Conservation (phyloP, 768 basidiomycete species). For the Leccinellum albellum region DNA sequence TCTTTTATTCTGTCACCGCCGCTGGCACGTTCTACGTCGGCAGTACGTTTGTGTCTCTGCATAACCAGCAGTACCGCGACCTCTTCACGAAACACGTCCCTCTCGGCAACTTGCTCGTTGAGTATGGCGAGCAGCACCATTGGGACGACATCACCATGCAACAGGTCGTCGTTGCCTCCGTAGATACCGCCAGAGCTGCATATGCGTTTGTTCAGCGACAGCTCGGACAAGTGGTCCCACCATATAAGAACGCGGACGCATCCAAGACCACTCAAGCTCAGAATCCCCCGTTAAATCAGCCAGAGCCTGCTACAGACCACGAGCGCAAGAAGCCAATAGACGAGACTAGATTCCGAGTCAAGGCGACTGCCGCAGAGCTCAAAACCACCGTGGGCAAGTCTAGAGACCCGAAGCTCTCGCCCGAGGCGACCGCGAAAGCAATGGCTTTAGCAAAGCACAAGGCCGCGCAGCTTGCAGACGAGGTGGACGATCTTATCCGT, state of each 20-base stretch:
- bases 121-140: slow-evolving; percentile 73
- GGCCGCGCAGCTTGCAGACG: slow-evolving; percentile 53
- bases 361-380: slow-evolving; percentile 38
- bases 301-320: slow-evolving; percentile 19
- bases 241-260: slow-evolving; percentile 16
- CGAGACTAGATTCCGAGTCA: slow-evolving; percentile 44
- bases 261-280: slow-evolving; percentile 18
- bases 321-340: slow-evolving; percentile 38
- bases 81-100: no score
- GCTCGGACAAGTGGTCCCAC: slow-evolving; percentile 34
- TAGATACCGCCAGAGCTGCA: slow-evolving; percentile 45
- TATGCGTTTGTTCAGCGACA: slow-evolving; percentile 52
- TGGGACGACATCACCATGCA: slow-evolving; percentile 75
- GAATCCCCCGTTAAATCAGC: slow-evolving; percentile 11
- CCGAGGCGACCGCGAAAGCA: slow-evolving; percentile 32
- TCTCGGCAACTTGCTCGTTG: slow-evolving; percentile 71
- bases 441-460: slow-evolving; percentile 43
- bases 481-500: slow-evolving; percentile 61
- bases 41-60: slow-evolving; percentile 75
- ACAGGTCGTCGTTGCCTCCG: slow-evolving; percentile 51
- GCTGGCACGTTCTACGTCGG: slow-evolving; percentile 79
- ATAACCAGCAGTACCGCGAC: slow-evolving; percentile 43
- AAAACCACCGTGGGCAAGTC: slow-evolving; percentile 48
- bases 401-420: slow-evolving; percentile 23
- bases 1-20: slow-evolving; percentile 65